Evolutionary conservation across 208 protist genomes (phyloP), one percentile per base, ranked within the genome.

Genomic region (Acanthamoeba comandoni): DNA sequence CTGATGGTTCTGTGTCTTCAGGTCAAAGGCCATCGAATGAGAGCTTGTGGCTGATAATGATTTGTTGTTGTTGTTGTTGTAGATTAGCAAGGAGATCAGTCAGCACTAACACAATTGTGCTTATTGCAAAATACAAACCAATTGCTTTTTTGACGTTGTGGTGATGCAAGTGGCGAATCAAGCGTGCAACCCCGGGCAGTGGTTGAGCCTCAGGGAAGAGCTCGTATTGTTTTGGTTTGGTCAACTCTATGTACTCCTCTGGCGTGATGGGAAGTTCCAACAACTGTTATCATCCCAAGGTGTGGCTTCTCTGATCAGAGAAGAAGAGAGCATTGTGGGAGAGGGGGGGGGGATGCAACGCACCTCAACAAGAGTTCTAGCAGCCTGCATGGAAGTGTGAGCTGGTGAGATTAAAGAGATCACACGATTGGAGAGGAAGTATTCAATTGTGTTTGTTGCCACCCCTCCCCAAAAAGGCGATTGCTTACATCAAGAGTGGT

Each of bases 1-100:
- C 48, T 86, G 87, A n/a, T 92, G 90, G 55, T 92, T 92, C 1
- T 9, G 9, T 24, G 22, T 52, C 89, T 92, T 92, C 13, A 92
- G 79, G 65, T 52, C 39, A 22, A 91, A 15, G 1, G 60, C 58
- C 67, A 53, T 49, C 3, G 5, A 12, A n/a, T 49, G 29, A 15
- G 29, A 49, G 67, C 67, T 73, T 2, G 67, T 73, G 5, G 67
- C 67, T 17, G 12, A 9, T 19, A 69, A n/a, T n/a, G n/a, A n/a
- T n/a, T n/a, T n/a, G n/a, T n/a, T n/a, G n/a, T n/a, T n/a, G n/a
- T n/a, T n/a, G n/a, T n/a, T n/a, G n/a, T n/a, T n/a, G n/a, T n/a
- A n/a, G n/a, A n/a, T n/a, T n/a, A n/a, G n/a, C n/a, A n/a, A n/a
- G n/a, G n/a, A n/a, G n/a, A n/a, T n/a, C n/a, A n/a, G n/a, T n/a